Evolutionary conservation across 225 moss, liverwort and hornwort species (phyloP).

Genomic region (Antitrichia curtipendula): DNA sequence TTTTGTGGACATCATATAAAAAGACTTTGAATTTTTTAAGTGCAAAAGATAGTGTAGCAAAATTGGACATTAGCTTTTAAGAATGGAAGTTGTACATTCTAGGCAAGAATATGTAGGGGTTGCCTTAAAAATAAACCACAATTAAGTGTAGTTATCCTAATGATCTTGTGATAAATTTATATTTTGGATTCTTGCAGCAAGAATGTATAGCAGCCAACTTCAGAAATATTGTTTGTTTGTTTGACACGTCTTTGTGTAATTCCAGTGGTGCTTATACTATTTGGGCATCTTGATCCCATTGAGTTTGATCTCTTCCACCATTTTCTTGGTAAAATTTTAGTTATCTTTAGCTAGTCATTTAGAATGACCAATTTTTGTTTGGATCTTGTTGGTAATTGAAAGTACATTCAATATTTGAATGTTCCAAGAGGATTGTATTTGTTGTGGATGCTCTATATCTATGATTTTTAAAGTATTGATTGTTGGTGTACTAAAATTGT

Average conservation of each 20-base stretch:
- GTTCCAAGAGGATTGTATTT: too few species aligned
- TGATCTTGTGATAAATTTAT: neutral
- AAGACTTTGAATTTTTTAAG: neutral
- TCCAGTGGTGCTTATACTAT: neutral
- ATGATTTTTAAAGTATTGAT: too few species aligned
- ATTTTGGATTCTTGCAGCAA: too few species aligned
- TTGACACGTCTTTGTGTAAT: neutral
- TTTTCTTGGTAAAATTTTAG: neutral
- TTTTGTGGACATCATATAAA: accelerated
- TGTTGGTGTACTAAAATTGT: too few species aligned
- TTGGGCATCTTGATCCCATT: too few species aligned
- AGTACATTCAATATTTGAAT: too few species aligned
- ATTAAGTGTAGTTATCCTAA: neutral
- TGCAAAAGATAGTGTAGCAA: too few species aligned
- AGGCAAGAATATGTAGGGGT: neutral
- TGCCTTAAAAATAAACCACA: accelerated
- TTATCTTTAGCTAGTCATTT: neutral
- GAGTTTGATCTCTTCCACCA: neutral
- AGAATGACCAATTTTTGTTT: accelerated
- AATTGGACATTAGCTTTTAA: neutral
- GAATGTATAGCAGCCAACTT: too few species aligned
- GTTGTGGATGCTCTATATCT: too few species aligned
- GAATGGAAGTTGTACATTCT: neutral
- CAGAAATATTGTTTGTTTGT: too few species aligned
- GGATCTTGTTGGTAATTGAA: too few species aligned